Evolutionary conservation across 1,139 yeast genomes (phyloP).

Genomic region (Kodamaea alishanica): DNA sequence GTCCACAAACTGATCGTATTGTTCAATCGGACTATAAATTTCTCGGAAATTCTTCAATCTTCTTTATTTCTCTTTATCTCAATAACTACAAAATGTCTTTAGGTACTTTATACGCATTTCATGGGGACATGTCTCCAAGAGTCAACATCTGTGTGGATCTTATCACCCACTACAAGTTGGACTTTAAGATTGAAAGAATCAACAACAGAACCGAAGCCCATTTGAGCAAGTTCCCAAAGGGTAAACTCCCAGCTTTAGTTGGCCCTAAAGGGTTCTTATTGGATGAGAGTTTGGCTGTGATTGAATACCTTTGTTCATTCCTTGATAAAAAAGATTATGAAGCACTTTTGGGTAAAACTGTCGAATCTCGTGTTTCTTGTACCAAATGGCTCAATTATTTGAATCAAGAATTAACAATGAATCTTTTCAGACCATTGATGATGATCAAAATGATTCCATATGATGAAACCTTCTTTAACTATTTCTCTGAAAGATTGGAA

Average conservation of each 20-base stretch:
- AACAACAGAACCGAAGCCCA: no score
- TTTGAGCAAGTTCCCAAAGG: conserved; percentile 21
- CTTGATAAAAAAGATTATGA: conserved; percentile 11
- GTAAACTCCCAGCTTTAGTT: conserved; percentile 25
- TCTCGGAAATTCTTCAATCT: background rate
- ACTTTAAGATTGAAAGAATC: conserved; percentile 5
- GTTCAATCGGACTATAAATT: no score
- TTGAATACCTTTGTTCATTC: conserved; percentile 16
- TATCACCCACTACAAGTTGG: conserved; percentile 2
- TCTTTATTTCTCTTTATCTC: background rate
- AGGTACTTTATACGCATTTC: conserved; percentile 1
- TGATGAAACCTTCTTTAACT: conserved; percentile 17
- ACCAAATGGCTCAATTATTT: conserved; percentile 23
- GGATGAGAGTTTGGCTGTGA: conserved; percentile 23
- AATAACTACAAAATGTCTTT: background rate
- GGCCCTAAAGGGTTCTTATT: conserved; percentile 22
- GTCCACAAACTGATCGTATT: no score
- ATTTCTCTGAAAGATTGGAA: conserved; percentile 10
- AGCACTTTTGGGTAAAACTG: conserved; percentile 16
- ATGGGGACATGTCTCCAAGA: conserved; percentile 3
- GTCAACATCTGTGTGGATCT: conserved; percentile 1
- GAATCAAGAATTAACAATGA: conserved; percentile 18
- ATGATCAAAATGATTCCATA: conserved; percentile 15
- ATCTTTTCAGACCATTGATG: conserved; percentile 14
- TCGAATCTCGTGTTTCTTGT: conserved; percentile 19